These are phyloP conservation scores for Albatrellus ellisii DNA, from an alignment of 768 basidiomycete genomes.

Conservation along the genomic window DNA sequence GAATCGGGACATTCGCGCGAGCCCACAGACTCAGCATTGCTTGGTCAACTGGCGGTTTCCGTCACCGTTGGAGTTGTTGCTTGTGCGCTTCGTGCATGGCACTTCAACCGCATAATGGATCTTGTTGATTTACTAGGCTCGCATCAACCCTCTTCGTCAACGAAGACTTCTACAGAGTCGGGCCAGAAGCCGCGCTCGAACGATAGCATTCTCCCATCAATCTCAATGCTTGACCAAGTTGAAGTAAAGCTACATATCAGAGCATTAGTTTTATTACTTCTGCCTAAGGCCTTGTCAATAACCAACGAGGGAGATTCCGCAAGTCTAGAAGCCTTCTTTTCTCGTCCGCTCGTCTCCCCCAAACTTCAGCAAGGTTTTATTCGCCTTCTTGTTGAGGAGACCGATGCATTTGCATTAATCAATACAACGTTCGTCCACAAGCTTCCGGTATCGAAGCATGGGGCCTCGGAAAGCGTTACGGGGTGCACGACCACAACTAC, in stretches of 20 bases:
- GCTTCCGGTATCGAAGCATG: conserved; percentile 1
- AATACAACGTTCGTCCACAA: conserved; percentile 4
- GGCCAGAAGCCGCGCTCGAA: conserved; percentile 5
- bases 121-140: conserved; percentile 22
- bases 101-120: conserved; percentile 6
- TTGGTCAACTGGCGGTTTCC: conserved; percentile 1
- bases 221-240: conserved; percentile 19
- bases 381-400: conserved; percentile 24
- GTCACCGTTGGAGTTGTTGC: conserved; percentile 10
- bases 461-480: background rate
- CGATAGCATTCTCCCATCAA: conserved; percentile 14
- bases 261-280: conserved; percentile 35
- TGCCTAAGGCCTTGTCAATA: conserved; percentile 17
- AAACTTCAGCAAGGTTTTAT: conserved; percentile 33
- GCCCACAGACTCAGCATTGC: conserved; percentile 6
- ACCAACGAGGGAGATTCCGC: conserved; percentile 2
- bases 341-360: conserved; percentile 47
- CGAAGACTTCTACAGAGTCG: background rate
- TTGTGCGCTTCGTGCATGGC: conserved; percentile 9
- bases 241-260: conserved; percentile 25
- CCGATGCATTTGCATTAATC: conserved; percentile 13
- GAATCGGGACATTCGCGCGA: background rate
- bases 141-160: conserved; percentile 5
- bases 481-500: conserved; percentile 6
- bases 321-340: conserved; percentile 31